Evolutionary conservation across 331 rosid species (phyloP), one percentile per base, ranked within the genome.

Genomic region (Malus hybrid): DNA sequence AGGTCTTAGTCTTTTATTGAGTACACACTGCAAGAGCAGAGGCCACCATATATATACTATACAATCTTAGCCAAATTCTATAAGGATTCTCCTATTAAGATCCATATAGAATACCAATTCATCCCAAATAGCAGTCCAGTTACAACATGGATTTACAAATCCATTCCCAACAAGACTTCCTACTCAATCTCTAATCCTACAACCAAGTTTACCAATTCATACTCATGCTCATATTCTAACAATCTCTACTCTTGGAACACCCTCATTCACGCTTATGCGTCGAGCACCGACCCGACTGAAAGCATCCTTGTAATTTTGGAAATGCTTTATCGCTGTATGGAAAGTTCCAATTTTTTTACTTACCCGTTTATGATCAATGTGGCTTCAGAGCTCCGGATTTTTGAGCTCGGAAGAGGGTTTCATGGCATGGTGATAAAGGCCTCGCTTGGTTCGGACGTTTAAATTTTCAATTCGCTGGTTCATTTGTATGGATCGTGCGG

Each of bases 251-350:
- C 88, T 68, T 89, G 94, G 94, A 89, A 89, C 78, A 84, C 77
- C 34, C 81, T 87, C 48, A 87, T 89, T 84, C 90, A 86, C 9
- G 91, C 85, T 18, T 84, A 85, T 26, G 91, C 94, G 18, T 89
- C 89, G 39, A 87, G 91, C 81, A 4, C 81, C 5, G 80, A 84
- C 76, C 90, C 92, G 3, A 34, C 39, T 48, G 78, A 75, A 29
- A 82, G 91, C 73, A 44, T 84, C 28, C 5, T 62, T n/a, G 16
- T 82, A 13, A 80, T 85, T 80, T 39, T 82, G 48, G 66, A 73
- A 61, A 76, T 89, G 90, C 87, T 85, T 12, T 52, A 82, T 46
- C 52, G 73, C 19, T 74, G 84, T 82, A 33, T 72, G 4, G 86
- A 84, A 28, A 44, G 71, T 19, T 88, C 92, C 26, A 79, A 87